These are phyloP conservation scores for Arxiozyma slooffiae DNA, from an alignment of 1,139 yeast genomes.

Conservation along the genomic window DNA sequence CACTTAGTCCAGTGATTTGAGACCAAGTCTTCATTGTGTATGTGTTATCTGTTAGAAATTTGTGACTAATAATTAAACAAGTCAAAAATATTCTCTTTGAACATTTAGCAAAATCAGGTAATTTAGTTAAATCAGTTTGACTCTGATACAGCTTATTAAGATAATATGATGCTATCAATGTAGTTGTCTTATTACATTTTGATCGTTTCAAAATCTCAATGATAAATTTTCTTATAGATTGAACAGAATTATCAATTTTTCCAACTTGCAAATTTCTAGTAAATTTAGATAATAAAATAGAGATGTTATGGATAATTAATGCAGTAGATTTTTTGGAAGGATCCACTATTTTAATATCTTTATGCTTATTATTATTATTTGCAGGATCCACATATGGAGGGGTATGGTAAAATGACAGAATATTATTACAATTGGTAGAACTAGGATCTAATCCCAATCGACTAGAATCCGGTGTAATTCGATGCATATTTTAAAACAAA, in stretches of 20 bases:
- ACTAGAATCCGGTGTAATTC: conserved; percentile 5
- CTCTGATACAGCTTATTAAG: conserved; percentile 17
- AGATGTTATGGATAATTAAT: conserved; percentile 9
- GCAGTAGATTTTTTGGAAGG: conserved; percentile 4
- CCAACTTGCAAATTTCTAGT: conserved; percentile 4
- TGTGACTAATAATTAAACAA: conserved; percentile 27
- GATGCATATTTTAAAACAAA: conserved; percentile 2
- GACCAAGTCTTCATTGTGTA: conserved; percentile 28
- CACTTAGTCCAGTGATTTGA: conserved; percentile 23
- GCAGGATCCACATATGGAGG: conserved; percentile 17
- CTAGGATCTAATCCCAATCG: not conserved
- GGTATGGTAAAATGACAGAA: conserved; percentile 13
- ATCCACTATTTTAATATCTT: not conserved
- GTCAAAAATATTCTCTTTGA: conserved; percentile 23
- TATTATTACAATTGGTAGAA: not conserved
- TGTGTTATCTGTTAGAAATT: conserved; percentile 26
- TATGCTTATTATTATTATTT: not conserved
- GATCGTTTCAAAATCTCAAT: conserved; percentile 25
- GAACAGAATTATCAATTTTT: conserved; percentile 7
- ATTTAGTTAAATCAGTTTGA: conserved; percentile 1
- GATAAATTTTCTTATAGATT: conserved; percentile 13
- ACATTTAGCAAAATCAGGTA: conserved; percentile 27
- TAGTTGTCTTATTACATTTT: conserved; percentile 19
- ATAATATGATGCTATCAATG: conserved; percentile 21
- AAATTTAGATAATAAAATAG: conserved; percentile 8